These are phyloP conservation scores for Abrus pulchellus DNA, from an alignment of 306 rosid species.

Conservation along the genomic window DNA sequence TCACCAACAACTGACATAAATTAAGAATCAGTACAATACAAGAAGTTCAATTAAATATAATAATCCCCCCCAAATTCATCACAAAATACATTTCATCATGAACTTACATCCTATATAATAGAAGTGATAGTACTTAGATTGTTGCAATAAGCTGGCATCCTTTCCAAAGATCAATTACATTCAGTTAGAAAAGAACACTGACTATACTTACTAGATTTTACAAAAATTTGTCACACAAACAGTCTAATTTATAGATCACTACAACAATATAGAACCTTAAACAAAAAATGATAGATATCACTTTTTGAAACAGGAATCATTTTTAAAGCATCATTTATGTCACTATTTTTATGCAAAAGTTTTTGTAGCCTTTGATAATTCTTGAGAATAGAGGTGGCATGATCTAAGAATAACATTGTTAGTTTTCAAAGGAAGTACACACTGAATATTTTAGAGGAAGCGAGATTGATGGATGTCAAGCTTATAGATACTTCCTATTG, in stretches of 20 bases:
- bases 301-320: constrained; percentile 8
- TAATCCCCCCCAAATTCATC: not conserved
- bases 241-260: constrained; percentile 31
- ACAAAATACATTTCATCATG: not conserved
- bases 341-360: too few relatives aligned
- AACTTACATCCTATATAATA: constrained; percentile 28
- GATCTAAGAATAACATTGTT: too few relatives aligned
- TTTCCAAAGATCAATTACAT: constrained; percentile 29
- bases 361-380: too few relatives aligned
- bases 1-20: not conserved
- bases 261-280: constrained; percentile 9
- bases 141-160: not conserved
- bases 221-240: constrained; percentile 11
- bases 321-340: too few relatives aligned
- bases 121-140: constrained; percentile 5
- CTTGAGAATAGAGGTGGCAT: too few relatives aligned
- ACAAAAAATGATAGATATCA: constrained; percentile 21
- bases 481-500: too few relatives aligned
- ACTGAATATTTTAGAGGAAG: too few relatives aligned
- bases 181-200: constrained; percentile 20
- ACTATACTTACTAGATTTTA: constrained; percentile 23
- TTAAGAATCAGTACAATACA: not conserved
- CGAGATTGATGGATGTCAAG: too few relatives aligned
- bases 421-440: too few relatives aligned
- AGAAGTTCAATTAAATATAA: not conserved